These are phyloP conservation scores for Aspergillus sp. DNA, from an alignment of 2,329 filamentous ascomycete genomes.

Conservation along the genomic window DNA sequence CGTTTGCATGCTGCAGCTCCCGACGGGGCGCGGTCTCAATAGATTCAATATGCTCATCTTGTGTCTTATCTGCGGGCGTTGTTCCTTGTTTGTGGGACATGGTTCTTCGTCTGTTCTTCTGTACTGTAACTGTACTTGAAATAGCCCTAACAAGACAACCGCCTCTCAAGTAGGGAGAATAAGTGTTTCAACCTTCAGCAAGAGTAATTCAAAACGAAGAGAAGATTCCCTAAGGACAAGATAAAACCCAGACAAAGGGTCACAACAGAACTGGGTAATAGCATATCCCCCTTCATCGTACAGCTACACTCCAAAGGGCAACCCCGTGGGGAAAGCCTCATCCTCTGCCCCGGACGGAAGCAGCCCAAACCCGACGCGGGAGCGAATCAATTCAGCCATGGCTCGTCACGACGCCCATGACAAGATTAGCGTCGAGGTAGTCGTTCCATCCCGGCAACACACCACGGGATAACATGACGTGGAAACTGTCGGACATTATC, in stretches of 20 bases:
- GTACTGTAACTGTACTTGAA: not conserved
- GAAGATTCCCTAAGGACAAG: not conserved
- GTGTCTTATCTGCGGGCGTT: conserved; percentile 18
- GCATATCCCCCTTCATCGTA: not conserved
- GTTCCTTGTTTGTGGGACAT: conserved; percentile 25
- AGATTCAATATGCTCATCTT: conserved; percentile 33
- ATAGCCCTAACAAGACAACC: not conserved
- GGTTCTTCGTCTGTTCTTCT: conserved; percentile 11
- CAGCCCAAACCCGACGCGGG: conserved; percentile 14
- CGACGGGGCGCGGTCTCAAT: conserved; percentile 17
- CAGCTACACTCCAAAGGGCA: not conserved
- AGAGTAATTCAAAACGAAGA: not conserved
- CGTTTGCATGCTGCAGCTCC: not conserved
- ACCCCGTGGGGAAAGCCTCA: conserved; percentile 31
- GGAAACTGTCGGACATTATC: conserved; percentile 21
- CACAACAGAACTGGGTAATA: not conserved
- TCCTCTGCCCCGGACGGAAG: conserved; percentile 20
- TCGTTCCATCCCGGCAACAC: not conserved
- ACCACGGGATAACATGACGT: not conserved
- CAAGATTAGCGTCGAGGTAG: not conserved
- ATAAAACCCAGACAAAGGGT: not conserved
- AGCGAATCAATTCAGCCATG: not conserved
- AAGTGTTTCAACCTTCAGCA: not conserved
- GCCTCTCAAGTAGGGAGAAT: not conserved
- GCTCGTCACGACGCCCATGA: not conserved